Percentiles rank a stretch among this genome's conserved stretches.
phyloP scores from a whole-genome alignment of 2,329 filamentous ascomycete genomes.

The Orbilia oligospora region DNA sequence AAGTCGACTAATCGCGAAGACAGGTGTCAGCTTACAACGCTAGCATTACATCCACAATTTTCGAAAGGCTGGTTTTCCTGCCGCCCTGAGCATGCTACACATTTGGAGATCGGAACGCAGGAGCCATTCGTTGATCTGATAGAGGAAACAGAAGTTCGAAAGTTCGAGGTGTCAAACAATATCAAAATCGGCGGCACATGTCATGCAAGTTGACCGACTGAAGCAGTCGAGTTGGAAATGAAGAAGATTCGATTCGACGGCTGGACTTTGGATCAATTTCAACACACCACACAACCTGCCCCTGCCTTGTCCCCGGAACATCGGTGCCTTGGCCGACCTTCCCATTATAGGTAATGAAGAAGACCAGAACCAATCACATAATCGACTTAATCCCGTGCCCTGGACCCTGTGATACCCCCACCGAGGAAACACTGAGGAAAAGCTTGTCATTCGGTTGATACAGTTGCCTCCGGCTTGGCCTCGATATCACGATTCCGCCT shows the following conservation, averaged over 20 bases:
- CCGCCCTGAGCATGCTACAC: not conserved
- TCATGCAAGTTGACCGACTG: not conserved
- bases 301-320: conserved; percentile 15
- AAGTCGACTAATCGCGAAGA: conserved; percentile 10
- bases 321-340: conserved; percentile 51
- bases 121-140: conserved; percentile 17
- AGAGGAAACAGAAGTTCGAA: conserved; percentile 35
- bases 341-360: conserved; percentile 30
- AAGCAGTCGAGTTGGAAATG: not conserved
- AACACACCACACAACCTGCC: conserved; percentile 13
- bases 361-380: conserved; percentile 41
- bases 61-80: not conserved
- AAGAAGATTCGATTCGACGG: conserved; percentile 9
- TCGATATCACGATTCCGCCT: conserved; percentile 24
- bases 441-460: conserved; percentile 49
- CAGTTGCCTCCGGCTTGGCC: conserved; percentile 34
- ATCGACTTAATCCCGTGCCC: conserved; percentile 35
- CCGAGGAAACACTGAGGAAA: conserved; percentile 24
- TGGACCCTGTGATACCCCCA: conserved; percentile 45
- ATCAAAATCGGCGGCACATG: conserved; percentile 34
- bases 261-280: conserved; percentile 18
- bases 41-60: not conserved
- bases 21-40: conserved; percentile 20
- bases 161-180: conserved; percentile 25
- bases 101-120: not conserved